Evolutionary conservation across 2,329 filamentous ascomycete genomes (phyloP), one percentile per base, ranked within the genome.

Genomic region (Fonsecaea pugnacius): DNA sequence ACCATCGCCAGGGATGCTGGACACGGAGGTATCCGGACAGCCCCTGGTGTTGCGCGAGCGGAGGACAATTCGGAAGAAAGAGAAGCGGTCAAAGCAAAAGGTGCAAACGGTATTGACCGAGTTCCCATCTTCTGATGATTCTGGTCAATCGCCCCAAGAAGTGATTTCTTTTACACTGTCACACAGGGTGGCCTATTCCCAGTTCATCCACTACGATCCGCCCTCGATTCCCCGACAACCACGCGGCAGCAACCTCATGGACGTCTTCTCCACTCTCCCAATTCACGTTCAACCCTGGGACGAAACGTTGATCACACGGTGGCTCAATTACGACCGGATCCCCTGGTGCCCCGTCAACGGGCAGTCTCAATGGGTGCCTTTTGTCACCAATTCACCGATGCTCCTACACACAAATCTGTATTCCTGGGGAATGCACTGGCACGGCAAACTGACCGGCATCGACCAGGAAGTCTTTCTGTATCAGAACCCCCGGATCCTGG

Each of bases 371-470:
- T 58, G 60, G 60, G 57, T 63, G 10, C 60, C 60, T 4, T 63
- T 63, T 43, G 35, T 63, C 18, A 35, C 53, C 7, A n/a, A 58
- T 4, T 52, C 51, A 9, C 43, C 53, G 14, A 55, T 63, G 51
- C 60, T 63, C 35, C 46, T 58, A 10, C 60, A 63, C 24, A 63
- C 60, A 9, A 63, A 63, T 33, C n/a, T 63, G 54, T 63, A 58
- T 50, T 63, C 43, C 46, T 63, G 60, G 60, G 60, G 60, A 3
- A 63, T 63, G 60, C 60, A 63, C 48, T 63, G 54, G 51, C 60
- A 58, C 36, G 60, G 53, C 14, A 63, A 63, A 43, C 54, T 63
- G 27, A 63, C 60, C 14, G 60, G 46, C 35, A 30, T 36, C 24
- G 35, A 58, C n/a, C 40, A 46, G 46, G 38, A 40, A 3, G n/a